Base-by-base conservation (phyloP, 371 early-diverging fungal species). In the Lichtheimia ramosa region DNA sequence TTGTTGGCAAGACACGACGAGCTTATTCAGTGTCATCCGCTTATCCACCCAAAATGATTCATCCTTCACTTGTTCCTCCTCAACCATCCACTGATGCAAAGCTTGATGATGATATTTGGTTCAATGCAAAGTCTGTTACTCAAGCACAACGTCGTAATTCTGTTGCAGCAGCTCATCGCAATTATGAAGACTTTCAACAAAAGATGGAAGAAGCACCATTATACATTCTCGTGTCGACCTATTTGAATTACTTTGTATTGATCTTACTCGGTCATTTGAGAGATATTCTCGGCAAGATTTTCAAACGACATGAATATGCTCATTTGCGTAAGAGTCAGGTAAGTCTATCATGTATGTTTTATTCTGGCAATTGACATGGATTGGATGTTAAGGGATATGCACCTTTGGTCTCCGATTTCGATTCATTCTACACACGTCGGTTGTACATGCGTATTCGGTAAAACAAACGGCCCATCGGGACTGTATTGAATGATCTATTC, bases 401-500 rank as follows among this genome's bases (percentile, higher is more conserved):
- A 48, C 92, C 99, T 64, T 69, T 96, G 69, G 89, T 92, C 59
- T 89, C 94, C 61, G 95, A 96, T 68, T 94, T 98, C 86, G 96
- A 99, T 68, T 96, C 95, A 66, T 96, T 99, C 81, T 99, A 96
- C 83, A 93, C 92, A 48, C 86, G 99, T 57, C 88, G 96, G 61
- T 77, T 99, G 50, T 99, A 98, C 75, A 75, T 84, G 54, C 89
- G 99, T 54, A 96, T 99, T 69, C 87, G 81, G 81, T 80, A 80
- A 51, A 59, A 20, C 40, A 43, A 20, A 25, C 25, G 23, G 5
- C 24, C 16, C 25, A 18, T 25, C 42, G 20, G 27, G 13, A 14
- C n/a, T 0, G 23, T 10, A 28, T 0, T 18, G 1, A 3, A 48
- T 48, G 3, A n/a, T 16, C 25, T 12, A n/a, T 49, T 43, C 27